Evolutionary conservation across 495 filamentous ascomycete genomes (phyloP).

Genomic region (Penicillium nucicola): DNA sequence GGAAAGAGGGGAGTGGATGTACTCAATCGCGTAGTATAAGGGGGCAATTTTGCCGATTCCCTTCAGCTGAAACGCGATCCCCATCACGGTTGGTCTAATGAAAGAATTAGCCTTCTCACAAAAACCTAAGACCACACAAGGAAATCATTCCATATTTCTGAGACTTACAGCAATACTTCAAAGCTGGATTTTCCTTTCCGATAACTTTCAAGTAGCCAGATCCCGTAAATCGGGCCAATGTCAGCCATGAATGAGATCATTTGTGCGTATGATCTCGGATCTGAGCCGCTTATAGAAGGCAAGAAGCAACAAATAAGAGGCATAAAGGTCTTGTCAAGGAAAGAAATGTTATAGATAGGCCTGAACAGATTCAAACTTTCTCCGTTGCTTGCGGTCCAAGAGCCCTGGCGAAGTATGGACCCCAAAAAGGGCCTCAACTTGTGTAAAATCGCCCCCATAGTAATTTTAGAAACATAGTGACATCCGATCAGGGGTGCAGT

Average conservation of each 20-base stretch:
- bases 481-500: no score
- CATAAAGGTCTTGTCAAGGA: conserved; percentile 8
- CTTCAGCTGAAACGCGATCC: conserved; percentile 5
- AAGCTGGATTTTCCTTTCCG: conserved; percentile 2
- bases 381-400: no score
- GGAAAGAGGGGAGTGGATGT: conserved; percentile 3
- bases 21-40: conserved; percentile 15
- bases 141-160: neutral
- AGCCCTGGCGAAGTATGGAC: no score
- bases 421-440: no score
- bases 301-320: conserved; percentile 14
- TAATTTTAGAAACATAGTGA: no score
- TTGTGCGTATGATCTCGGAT: conserved; percentile 7
- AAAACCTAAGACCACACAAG: no score
- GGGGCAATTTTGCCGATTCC: conserved; percentile 16
- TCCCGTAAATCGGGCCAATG: conserved; percentile 7
- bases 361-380: neutral
- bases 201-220: conserved; percentile 22
- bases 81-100: conserved; percentile 6
- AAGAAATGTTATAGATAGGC: neutral
- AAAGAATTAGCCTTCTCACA: neutral
- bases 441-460: no score
- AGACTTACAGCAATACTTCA: conserved; percentile 6
- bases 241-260: conserved; percentile 19
- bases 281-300: conserved; percentile 10